Evolutionary conservation across 2,329 filamentous ascomycete species (phyloP).

Genomic region (Aspergillus novofumigatus): DNA sequence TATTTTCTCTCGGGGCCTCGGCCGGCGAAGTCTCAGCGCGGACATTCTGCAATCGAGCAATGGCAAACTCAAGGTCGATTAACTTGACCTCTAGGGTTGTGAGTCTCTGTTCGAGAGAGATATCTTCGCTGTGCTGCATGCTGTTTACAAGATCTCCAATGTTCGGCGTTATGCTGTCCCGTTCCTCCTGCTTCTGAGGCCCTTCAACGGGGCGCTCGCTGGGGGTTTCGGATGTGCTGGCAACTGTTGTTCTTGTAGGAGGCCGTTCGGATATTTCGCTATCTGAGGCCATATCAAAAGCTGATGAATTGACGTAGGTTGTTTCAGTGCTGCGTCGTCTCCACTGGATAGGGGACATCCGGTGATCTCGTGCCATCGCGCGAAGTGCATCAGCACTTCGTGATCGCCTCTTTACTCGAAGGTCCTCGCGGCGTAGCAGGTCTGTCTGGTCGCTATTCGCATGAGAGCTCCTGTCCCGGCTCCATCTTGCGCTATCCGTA

Average conservation of each 20-base stretch:
- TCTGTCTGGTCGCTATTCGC: conserved; percentile 16
- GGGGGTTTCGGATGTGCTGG: conserved; percentile 20
- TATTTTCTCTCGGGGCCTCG: conserved; percentile 13
- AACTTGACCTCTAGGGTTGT: conserved; percentile 49
- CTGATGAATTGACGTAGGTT: conserved; percentile 33
- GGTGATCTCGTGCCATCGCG: conserved; percentile 31
- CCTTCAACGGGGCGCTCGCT: conserved; percentile 18
- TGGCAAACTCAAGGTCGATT: conserved; percentile 48
- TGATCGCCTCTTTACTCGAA: conserved; percentile 40
- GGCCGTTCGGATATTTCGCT: conserved; percentile 23
- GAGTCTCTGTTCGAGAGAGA: conserved; percentile 44
- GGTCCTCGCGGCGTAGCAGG: conserved; percentile 15
- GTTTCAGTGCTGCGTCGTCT: conserved; percentile 38
- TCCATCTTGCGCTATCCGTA: conserved; percentile 12
- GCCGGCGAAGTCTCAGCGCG: conserved; percentile 16
- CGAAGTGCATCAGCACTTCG: conserved; percentile 42
- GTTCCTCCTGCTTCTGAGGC: conserved; percentile 11
- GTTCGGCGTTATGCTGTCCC: conserved; percentile 27
- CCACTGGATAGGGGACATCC: conserved; percentile 40
- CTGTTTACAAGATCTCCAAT: conserved; percentile 36
- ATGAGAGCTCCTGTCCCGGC: conserved; percentile 9
- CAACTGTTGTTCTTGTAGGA: conserved; percentile 26
- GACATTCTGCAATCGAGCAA: conserved; percentile 44
- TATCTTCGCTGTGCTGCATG: conserved; percentile 38
- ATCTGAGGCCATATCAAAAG: conserved; percentile 25